Conservation (phyloP, 208 protist genomes). For the Borovskyia barvae region DNA sequence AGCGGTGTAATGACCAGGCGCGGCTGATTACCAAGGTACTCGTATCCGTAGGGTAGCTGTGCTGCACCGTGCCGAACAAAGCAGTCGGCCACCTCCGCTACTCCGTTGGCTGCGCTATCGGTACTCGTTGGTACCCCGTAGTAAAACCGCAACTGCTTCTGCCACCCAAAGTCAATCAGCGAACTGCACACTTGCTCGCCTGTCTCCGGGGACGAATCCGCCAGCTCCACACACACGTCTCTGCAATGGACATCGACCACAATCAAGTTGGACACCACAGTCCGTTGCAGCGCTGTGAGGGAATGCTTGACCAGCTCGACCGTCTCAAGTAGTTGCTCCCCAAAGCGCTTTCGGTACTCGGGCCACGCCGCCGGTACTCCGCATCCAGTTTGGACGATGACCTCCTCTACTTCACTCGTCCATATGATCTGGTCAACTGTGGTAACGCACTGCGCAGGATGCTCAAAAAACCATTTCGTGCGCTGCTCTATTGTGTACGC, state of each 20-base stretch:
- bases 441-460: constrained; percentile 91
- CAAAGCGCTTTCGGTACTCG: constrained; percentile 73
- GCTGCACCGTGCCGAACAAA: constrained; percentile 85
- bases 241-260: constrained; percentile 95
- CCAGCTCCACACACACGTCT: constrained; percentile 83
- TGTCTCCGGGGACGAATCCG: constrained; percentile 20
- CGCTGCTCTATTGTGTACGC: constrained; percentile 58
- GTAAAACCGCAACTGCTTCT: constrained; percentile 93
- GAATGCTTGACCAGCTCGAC: constrained; percentile 88
- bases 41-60: constrained; percentile 91
- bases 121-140: constrained; percentile 44
- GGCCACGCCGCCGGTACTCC: constrained; percentile 32
- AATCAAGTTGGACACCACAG: constrained; percentile 91
- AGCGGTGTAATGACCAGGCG: constrained; percentile 96
- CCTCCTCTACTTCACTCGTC: constrained; percentile 86
- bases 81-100: constrained; percentile 29
- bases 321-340: constrained; percentile 76
- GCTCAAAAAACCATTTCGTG: constrained; percentile 89
- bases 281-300: constrained; percentile 81
- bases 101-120: constrained; percentile 18
- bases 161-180: constrained; percentile 92
- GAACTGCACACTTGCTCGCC: constrained; percentile 24
- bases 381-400: constrained; percentile 37
- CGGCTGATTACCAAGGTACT: constrained; percentile 94
- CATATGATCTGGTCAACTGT: constrained; percentile 89